Conservation (phyloP, 805 yeast species). For the Candida nonsorbophila region DNA sequence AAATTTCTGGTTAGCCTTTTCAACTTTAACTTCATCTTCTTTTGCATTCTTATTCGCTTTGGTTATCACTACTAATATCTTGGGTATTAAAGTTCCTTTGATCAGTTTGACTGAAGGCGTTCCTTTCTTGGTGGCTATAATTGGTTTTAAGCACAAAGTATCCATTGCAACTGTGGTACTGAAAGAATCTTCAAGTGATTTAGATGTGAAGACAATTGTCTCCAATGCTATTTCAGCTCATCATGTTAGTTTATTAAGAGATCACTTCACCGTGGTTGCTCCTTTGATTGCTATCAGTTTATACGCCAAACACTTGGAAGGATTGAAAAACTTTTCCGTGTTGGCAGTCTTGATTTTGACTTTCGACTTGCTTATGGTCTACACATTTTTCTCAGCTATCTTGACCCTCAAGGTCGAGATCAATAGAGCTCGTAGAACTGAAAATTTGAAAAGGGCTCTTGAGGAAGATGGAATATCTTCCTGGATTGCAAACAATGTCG, state of each 20-base stretch:
- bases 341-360: constrained; percentile 64
- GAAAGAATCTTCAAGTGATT: constrained; percentile 31
- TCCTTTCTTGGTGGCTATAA: constrained; percentile 86
- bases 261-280: constrained; percentile 65
- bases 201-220: constrained; percentile 40
- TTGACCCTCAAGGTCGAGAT: constrained; percentile 87
- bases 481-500: constrained; percentile 62
- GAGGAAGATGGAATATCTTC: constrained; percentile 90
- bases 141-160: constrained; percentile 87
- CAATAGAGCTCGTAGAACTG: constrained; percentile 75
- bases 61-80: constrained; percentile 50
- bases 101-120: constrained; percentile 81
- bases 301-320: constrained; percentile 62
- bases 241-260: constrained; percentile 59
- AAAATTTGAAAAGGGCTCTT: constrained; percentile 68
- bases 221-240: constrained; percentile 36
- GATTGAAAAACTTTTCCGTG: constrained; percentile 75
- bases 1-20: constrained; percentile 78
- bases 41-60: constrained; percentile 79
- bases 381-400: constrained; percentile 79
- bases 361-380: constrained; percentile 66
- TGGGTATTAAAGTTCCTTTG: constrained; percentile 61
- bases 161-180: constrained; percentile 60
- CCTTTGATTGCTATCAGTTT: constrained; percentile 66
- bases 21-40: constrained; percentile 71